Evolutionary conservation across 257 asterid genomes (phyloP).

Genomic region (Salvia hispanica): DNA sequence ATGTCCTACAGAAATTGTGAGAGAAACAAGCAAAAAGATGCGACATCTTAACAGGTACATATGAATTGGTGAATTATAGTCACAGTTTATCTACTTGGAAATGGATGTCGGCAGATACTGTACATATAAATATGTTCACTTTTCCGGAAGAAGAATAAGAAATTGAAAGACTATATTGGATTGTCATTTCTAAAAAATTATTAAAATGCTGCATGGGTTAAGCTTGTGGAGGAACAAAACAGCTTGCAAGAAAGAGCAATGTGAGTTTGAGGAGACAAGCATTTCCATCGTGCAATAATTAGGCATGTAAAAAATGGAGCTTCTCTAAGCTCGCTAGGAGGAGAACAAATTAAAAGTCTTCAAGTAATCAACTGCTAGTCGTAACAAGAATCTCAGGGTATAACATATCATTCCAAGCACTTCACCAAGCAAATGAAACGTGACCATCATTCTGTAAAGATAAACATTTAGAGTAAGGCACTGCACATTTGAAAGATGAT

Average conservation of each 20-base stretch:
- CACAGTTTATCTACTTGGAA: not conserved
- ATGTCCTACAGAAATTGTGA: constrained; percentile 26
- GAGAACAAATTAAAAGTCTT: not conserved
- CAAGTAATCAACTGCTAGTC: not conserved
- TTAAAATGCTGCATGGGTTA: not conserved
- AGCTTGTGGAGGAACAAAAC: constrained; percentile 13
- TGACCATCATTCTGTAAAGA: not conserved
- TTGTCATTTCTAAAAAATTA: not conserved
- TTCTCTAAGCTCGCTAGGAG: constrained; percentile 2
- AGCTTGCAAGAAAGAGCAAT: not conserved
- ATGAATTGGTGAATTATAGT: not conserved
- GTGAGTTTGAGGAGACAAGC: not conserved
- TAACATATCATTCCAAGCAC: not conserved
- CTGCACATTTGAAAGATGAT: not conserved
- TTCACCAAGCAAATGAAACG: not conserved
- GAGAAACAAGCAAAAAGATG: constrained; percentile 6
- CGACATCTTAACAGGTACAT: constrained; percentile 3
- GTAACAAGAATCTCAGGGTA: not conserved
- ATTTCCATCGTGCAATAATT: not conserved
- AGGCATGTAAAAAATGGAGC: not conserved
- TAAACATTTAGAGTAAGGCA: too few relatives aligned
- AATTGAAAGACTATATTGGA: constrained; percentile 18
- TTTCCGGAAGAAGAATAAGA: constrained; percentile 1
- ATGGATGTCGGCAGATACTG: not conserved
- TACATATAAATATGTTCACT: too few relatives aligned